Base-by-base conservation (phyloP, 148 eudicot species). In the Nepenthes gracilis region DNA sequence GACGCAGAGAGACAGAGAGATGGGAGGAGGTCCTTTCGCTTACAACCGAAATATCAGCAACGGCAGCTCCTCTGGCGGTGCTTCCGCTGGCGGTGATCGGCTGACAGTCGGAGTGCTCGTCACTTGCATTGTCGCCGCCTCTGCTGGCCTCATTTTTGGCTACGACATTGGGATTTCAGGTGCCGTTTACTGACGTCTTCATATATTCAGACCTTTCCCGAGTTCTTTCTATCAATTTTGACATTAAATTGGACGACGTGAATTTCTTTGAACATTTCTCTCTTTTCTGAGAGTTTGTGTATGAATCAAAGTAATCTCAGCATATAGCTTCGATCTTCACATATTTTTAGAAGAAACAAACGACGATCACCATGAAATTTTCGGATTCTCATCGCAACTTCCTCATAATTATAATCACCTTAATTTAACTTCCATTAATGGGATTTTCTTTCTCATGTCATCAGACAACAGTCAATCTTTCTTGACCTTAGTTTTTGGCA, bases 151-250 rank as follows among this genome's bases (percentile, higher is more conserved):
- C 66, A 63, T 63, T 58, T 63, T 63, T 38, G 66, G 66, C 9
- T 63, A 63, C 9, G 66, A 63, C 23, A 36, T 63, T 54, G 66
- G 66, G 36, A 53, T 63, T 63, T 63, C 66, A 63, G 66, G 66
- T 54, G 7, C 54, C 10, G n/a, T 12, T 34, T 23, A 23, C 23
- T 23, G 23, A 55, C 12, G 34, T 15, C 9, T 55, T 34, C 33
- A 1, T 15, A 35, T 32, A 7, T 2, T 58, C 12, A 36, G 13
- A 45, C 48, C 48, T 45, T 45, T 11, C 6, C 11, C 11, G 48
- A 6, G 6, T 45, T 45, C 8, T 45, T 45, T 6, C 6, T 45
- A 11, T 5, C 11, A 6, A 5, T 45, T 45, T 11, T 5, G 6
- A 45, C 6, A 45, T 5, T 6, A 45, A 45, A 11, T 45, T 5